Percentiles rank a stretch among this genome's conserved stretches.
Evolutionary conservation across 176 grass and related monocot genomes (phyloP).

Genomic region (Carex myosuroides): DNA sequence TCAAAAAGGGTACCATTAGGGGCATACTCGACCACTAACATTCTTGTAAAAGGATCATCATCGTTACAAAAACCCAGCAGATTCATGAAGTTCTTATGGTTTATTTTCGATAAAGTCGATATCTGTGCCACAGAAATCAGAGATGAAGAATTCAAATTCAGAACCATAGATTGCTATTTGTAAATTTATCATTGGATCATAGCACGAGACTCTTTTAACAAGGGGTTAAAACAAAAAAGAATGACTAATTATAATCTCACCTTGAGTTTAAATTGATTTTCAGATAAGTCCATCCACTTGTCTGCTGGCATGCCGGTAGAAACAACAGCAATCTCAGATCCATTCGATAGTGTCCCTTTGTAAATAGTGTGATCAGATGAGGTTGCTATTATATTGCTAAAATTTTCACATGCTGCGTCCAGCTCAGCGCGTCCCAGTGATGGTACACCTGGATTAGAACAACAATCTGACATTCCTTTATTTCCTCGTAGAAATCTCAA

Average conservation of each 20-base stretch:
- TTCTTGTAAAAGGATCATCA: slow-evolving; percentile 63
- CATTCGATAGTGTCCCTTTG: slow-evolving; percentile 69
- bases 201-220: neutral
- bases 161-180: neutral
- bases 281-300: slow-evolving; percentile 37
- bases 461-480: neutral
- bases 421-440: slow-evolving; percentile 54
- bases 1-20: slow-evolving; percentile 83
- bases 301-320: slow-evolving; percentile 32
- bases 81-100: slow-evolving; percentile 91
- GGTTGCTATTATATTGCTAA: slow-evolving; percentile 68
- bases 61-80: slow-evolving; percentile 62
- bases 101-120: slow-evolving; percentile 55
- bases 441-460: slow-evolving; percentile 41
- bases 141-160: neutral
- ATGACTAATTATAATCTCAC: slow-evolving; percentile 18
- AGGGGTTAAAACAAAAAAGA: neutral
- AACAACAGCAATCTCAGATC: slow-evolving; percentile 74
- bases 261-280: slow-evolving; percentile 61
- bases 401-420: slow-evolving; percentile 55
- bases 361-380: slow-evolving; percentile 46
- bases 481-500: neutral
- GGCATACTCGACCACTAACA: slow-evolving; percentile 83
- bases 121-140: slow-evolving; percentile 36
- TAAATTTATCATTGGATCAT: neutral